Evolutionary conservation across 805 yeast species (phyloP).

Genomic region (Starmerella sp.): DNA sequence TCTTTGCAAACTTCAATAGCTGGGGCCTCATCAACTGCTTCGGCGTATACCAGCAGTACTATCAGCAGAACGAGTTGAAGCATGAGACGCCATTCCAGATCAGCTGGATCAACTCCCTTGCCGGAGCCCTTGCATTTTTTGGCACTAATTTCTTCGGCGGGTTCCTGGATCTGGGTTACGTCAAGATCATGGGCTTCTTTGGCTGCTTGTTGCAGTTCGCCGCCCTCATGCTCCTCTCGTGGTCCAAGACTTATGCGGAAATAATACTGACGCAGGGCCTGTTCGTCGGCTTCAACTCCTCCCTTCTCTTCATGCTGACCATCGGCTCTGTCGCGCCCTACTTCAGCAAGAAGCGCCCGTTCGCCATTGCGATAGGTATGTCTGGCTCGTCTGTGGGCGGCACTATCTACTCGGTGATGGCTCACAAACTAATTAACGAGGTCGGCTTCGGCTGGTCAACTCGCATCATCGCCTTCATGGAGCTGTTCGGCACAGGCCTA

Average conservation of each 20-base stretch:
- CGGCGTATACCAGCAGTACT: slow-evolving; percentile 24
- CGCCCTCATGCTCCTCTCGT: slow-evolving; percentile 27
- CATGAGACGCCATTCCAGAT: slow-evolving; percentile 16
- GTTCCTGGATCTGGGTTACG: slow-evolving; percentile 25
- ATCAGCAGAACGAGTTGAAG: slow-evolving; percentile 8
- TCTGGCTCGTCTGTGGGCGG: slow-evolving; percentile 47
- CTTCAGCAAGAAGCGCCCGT: slow-evolving; percentile 35
- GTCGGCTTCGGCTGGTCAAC: slow-evolving; percentile 47
- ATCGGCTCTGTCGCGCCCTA: slow-evolving; percentile 38
- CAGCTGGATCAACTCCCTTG: slow-evolving; percentile 22
- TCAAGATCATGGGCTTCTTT: slow-evolving; percentile 20
- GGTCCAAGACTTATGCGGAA: slow-evolving; percentile 37
- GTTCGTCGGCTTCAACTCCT: slow-evolving; percentile 37
- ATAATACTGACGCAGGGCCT: slow-evolving; percentile 44
- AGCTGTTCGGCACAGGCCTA: slow-evolving; percentile 25
- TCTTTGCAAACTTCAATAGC: slow-evolving; percentile 19
- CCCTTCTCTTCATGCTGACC: slow-evolving; percentile 36
- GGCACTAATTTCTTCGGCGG: slow-evolving; percentile 26
- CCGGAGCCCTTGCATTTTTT: slow-evolving; percentile 17
- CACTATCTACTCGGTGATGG: slow-evolving; percentile 37
- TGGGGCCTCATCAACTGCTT: slow-evolving; percentile 24
- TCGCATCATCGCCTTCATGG: slow-evolving; percentile 38
- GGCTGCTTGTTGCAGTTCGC: slow-evolving; percentile 23
- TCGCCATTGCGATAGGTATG: slow-evolving; percentile 38
- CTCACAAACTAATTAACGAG: slow-evolving; percentile 32